Base-by-base conservation (phyloP, 441 rosid species). In the Gossypium trilobum region DNA sequence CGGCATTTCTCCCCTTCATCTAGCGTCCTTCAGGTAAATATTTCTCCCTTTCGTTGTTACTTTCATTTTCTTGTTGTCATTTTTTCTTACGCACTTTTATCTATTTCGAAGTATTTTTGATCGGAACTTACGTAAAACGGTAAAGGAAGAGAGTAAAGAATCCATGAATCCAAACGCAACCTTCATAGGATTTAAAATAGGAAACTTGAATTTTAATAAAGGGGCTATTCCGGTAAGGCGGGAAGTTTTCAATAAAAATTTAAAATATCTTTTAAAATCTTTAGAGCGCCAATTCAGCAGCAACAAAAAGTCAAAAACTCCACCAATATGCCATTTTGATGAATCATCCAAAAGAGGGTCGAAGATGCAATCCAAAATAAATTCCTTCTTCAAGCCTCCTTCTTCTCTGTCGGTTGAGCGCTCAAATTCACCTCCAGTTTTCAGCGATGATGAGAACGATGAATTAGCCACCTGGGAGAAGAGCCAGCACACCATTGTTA, bases 311-410 rank as follows among this genome's bases (percentile, higher is more conserved):
- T 6, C 25, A n/a, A 61, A 1, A 36, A 9, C 0, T 1, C 2
- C 67, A 1, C 10, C 3, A 3, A 17, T 27, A 4, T 27, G 1
- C 5, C 31, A 27, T 27, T 9, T 42, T 22, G 11, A 64, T 64
- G 31, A 16, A 33, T 39, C 54, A 42, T 14, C 4, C 16, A 29
- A 8, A 16, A 52, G 2, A 50, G 0, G 10, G 22, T 54, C 23
- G n/a, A 71, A 23, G n/a, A 89, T 88, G 95, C 97, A 91, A 80
- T 74, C 91, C 75, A 93, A 87, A 81, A 87, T 93, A 83, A 87
- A 81, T 56, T 8, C 71, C 83, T 14, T 64, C 81, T 44, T 25
- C 75, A 83, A 88, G 72, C 82, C 82, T 8, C 71, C 83, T 44
- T 3, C 83, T 44, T 3, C 76, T 55, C 2, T 20, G 29, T 27